phyloP scores from a whole-genome alignment of 495 filamentous ascomycete species.

The Hypoxylon lienhwacheense region DNA sequence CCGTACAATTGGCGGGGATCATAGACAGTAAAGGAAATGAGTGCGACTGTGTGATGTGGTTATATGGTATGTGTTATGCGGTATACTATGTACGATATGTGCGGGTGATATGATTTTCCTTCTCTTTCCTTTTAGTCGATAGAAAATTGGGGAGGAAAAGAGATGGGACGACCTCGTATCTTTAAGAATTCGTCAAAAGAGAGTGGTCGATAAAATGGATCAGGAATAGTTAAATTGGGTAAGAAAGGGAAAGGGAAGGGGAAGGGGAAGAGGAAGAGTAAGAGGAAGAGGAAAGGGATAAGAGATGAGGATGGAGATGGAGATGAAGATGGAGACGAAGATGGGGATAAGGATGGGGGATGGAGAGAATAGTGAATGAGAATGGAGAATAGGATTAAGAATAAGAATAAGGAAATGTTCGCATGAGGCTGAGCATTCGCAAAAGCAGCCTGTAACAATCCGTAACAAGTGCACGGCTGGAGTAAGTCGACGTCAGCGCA shows the following conservation, averaged over 20 bases:
- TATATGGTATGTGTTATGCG: slow-evolving; percentile 11
- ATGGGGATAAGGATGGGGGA: no score
- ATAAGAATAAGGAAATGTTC: neutral
- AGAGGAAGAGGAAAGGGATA: no score
- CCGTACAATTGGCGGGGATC: slow-evolving; percentile 33
- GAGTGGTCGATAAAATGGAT: neutral
- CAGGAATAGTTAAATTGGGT: slow-evolving; percentile 31
- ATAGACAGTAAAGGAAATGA: slow-evolving; percentile 17
- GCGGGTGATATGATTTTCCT: neutral
- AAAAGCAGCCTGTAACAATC: slow-evolving; percentile 38
- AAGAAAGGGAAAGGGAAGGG: slow-evolving; percentile 19
- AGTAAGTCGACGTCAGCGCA: slow-evolving; percentile 49
- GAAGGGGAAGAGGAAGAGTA: no score
- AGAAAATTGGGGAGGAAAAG: slow-evolving; percentile 8
- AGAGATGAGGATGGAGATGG: no score
- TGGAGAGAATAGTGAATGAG: no score
- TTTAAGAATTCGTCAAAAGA: neutral
- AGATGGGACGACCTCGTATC: slow-evolving; percentile 7
- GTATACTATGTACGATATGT: slow-evolving; percentile 1
- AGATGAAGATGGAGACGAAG: no score
- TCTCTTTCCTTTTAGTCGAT: slow-evolving; percentile 1
- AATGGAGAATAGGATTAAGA: no score
- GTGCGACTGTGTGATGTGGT: slow-evolving; percentile 32
- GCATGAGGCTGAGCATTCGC: slow-evolving; percentile 40
- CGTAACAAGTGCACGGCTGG: no score